Conservation (phyloP, 257 asterid species). For the Solanum paucissectum region DNA sequence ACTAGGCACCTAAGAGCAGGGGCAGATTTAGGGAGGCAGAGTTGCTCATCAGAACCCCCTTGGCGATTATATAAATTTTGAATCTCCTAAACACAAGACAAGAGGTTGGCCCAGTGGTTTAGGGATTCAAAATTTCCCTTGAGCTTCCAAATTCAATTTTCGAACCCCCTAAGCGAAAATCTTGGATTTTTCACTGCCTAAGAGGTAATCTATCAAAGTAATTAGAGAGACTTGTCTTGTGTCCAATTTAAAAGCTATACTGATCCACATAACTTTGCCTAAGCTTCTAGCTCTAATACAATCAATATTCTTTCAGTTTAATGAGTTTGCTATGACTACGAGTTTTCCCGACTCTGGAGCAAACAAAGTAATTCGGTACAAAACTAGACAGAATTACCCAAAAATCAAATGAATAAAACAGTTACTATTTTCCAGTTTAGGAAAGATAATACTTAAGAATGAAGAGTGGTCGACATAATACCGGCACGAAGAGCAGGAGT, state of each 20-base stretch:
- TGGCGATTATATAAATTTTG: background rate
- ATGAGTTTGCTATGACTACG: too few relatives aligned
- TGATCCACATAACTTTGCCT: background rate
- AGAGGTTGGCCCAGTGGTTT: background rate
- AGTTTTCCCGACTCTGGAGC: background rate
- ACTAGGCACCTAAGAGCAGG: background rate
- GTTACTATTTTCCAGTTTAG: background rate
- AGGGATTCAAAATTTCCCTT: background rate
- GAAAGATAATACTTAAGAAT: background rate
- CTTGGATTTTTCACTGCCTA: background rate
- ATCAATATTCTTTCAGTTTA: background rate
- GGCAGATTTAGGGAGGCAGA: background rate
- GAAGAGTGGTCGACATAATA: constrained; percentile 11
- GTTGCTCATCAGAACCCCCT: background rate
- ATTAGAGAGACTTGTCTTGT: background rate
- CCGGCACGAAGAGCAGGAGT: constrained; percentile 99
- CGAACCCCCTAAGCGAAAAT: background rate
- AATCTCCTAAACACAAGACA: background rate
- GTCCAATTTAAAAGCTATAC: background rate
- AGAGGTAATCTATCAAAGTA: background rate
- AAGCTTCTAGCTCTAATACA: background rate
- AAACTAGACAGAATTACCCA: background rate
- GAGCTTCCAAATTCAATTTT: background rate
- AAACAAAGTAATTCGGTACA: too few relatives aligned
- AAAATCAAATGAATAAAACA: background rate